Conservation (phyloP, 805 yeast species). For the Wickerhamiella vanderwaltii region DNA sequence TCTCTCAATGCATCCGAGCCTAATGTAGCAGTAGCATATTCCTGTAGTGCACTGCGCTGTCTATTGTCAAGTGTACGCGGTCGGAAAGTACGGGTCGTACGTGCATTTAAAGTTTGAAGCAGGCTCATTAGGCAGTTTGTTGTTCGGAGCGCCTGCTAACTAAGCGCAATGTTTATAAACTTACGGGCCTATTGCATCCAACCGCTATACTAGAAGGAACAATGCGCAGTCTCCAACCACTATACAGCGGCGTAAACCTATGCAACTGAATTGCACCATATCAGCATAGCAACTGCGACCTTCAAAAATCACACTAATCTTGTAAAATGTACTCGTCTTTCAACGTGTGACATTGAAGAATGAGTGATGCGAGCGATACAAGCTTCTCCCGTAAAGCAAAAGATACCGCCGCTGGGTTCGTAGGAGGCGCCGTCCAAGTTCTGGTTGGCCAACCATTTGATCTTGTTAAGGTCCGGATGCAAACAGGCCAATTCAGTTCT, state of each 20-base stretch:
- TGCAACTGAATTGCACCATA: no score
- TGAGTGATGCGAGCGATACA: no score
- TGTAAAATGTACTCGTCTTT: no score
- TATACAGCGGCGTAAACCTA: no score
- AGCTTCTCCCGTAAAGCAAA: conserved; percentile 36
- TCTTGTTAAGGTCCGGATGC: conserved; percentile 55
- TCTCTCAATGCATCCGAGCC: conserved; percentile 86
- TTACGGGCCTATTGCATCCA: no score
- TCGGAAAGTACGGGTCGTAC: conserved; percentile 29
- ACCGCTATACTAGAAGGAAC: no score
- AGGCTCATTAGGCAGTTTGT: conserved; percentile 17
- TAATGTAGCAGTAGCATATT: conserved; percentile 85
- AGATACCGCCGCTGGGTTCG: conserved; percentile 43
- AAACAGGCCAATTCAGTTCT: conserved; percentile 51
- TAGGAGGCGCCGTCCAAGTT: conserved; percentile 45
- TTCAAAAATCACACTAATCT: not conserved
- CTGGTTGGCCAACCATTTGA: conserved; percentile 58
- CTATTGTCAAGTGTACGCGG: conserved; percentile 23
- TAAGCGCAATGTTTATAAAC: no score
- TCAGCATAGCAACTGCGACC: no score
- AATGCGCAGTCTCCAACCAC: no score
- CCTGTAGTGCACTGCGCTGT: conserved; percentile 40
- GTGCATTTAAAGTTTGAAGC: conserved; percentile 19
- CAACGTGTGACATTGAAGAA: no score
- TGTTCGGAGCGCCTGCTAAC: not conserved